Conservation (phyloP, 2,329 filamentous ascomycete species). For the Rugonectria rugulosa region DNA sequence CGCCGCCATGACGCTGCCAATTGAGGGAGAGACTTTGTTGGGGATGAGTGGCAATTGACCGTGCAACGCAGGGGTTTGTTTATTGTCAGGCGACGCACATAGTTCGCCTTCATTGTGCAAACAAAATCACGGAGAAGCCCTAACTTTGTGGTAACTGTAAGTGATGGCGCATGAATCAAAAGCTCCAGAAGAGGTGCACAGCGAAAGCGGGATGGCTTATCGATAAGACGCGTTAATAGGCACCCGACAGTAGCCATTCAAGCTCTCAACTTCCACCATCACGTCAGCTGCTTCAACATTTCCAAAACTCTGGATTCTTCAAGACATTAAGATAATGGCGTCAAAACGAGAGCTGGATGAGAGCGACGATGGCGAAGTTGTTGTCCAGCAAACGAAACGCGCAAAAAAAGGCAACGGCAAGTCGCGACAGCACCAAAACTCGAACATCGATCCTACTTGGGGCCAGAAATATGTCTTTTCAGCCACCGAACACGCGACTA, state of each 20-base stretch:
- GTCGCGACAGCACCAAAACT: constrained; percentile 51
- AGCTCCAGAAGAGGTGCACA: constrained; percentile 18
- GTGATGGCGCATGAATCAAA: constrained; percentile 5
- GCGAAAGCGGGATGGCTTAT: constrained; percentile 30
- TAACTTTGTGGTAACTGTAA: constrained; percentile 7
- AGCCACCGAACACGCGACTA: constrained; percentile 60
- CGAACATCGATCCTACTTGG: constrained; percentile 67
- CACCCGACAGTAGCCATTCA: constrained; percentile 15
- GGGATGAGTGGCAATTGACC: not conserved
- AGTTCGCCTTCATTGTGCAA: constrained; percentile 43
- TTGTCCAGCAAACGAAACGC: constrained; percentile 38
- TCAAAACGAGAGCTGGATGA: constrained; percentile 46
- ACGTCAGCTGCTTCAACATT: not conserved
- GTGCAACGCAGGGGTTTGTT: not conserved
- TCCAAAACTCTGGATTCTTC: not conserved
- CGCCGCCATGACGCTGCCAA: constrained; percentile 35
- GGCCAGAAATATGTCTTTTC: constrained; percentile 78
- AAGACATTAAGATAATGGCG: constrained; percentile 38
- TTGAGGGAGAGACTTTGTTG: constrained; percentile 9
- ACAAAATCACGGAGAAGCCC: constrained; percentile 31
- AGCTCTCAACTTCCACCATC: constrained; percentile 12
- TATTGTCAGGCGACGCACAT: constrained; percentile 36
- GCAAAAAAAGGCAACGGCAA: constrained; percentile 42
- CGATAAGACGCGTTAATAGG: constrained; percentile 32
- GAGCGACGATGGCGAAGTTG: constrained; percentile 39